Conservation (phyloP, 2,329 filamentous ascomycete genomes). For the Arthroderma sp. region DNA sequence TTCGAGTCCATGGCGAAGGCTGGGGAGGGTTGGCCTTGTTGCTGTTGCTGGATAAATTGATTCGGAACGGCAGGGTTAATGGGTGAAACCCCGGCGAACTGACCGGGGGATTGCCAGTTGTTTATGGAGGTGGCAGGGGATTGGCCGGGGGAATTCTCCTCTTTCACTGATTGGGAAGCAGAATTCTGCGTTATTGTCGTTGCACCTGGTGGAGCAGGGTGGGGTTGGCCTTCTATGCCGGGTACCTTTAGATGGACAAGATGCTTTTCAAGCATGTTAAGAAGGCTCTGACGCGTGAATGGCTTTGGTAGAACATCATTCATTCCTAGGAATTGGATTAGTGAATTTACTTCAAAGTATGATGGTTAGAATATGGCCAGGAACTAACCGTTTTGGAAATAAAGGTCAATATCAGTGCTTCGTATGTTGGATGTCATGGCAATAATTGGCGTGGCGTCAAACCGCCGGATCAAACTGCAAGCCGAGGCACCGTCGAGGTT, state of each 20-base stretch:
- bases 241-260: slow-evolving; percentile 68
- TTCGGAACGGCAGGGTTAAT: slow-evolving; percentile 36
- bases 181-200: slow-evolving; percentile 39
- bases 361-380: not conserved
- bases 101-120: slow-evolving; percentile 51
- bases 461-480: slow-evolving; percentile 82
- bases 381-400: slow-evolving; percentile 80
- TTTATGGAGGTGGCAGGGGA: slow-evolving; percentile 45
- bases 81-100: slow-evolving; percentile 45
- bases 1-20: slow-evolving; percentile 10
- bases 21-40: not conserved
- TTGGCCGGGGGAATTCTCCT: slow-evolving; percentile 49
- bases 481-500: slow-evolving; percentile 89
- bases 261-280: slow-evolving; percentile 78
- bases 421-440: slow-evolving; percentile 99
- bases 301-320: slow-evolving; percentile 95
- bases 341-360: no score
- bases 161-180: slow-evolving; percentile 44
- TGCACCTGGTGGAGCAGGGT: slow-evolving; percentile 25
- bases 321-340: slow-evolving; percentile 54
- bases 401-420: slow-evolving; percentile 90
- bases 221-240: slow-evolving; percentile 3
- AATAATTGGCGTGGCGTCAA: slow-evolving; percentile 73
- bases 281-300: slow-evolving; percentile 78
- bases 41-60: slow-evolving; percentile 24